Evolutionary conservation across 2,329 filamentous ascomycete genomes (phyloP).

Genomic region (Colletotrichum camelliae): DNA sequence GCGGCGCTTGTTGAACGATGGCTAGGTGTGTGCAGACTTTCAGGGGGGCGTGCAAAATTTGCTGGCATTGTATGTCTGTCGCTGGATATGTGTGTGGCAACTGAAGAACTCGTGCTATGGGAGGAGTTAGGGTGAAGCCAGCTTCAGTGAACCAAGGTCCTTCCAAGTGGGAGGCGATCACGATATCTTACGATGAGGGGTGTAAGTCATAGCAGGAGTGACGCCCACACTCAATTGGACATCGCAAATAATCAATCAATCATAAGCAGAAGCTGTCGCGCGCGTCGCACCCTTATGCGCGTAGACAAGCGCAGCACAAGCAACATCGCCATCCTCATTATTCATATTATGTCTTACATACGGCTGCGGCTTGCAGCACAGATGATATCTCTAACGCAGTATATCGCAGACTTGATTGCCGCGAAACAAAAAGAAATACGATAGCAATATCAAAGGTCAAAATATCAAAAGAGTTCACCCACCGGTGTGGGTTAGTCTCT

Average conservation of each 20-base stretch:
- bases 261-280: too few species aligned
- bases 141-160: neutral
- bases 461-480: neutral
- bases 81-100: fast-evolving
- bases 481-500: neutral
- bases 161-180: neutral
- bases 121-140: neutral
- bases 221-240: neutral
- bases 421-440: neutral
- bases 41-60: neutral
- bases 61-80: neutral
- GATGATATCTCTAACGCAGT: neutral
- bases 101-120: fast-evolving
- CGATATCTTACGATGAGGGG: fast-evolving
- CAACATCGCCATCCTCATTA: too few species aligned
- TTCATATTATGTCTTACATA: too few species aligned
- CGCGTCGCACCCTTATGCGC: too few species aligned
- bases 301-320: too few species aligned
- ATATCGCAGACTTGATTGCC: neutral
- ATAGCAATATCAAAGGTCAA: neutral
- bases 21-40: neutral
- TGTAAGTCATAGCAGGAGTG: neutral
- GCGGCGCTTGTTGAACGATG: neutral
- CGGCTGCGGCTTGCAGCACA: neutral
- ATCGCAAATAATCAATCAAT: too few species aligned